phyloP scores from a whole-genome alignment of 495 filamentous ascomycete species.

The Hypoxylon perforatum region DNA sequence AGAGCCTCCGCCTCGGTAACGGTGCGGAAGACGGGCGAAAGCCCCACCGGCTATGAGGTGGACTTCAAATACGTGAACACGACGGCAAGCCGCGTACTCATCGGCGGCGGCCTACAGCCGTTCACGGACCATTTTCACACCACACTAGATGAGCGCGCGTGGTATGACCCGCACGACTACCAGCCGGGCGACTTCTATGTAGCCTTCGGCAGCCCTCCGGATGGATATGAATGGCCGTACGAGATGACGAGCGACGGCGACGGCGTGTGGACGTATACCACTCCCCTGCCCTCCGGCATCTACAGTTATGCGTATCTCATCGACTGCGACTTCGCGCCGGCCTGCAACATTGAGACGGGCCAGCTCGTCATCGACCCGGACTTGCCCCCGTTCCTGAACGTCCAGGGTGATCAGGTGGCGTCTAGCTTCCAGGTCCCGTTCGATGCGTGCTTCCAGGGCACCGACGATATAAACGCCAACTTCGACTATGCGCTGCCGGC shows the following conservation, averaged over 20 bases:
- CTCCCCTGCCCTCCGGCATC: constrained; percentile 45
- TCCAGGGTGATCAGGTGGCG: constrained; percentile 44
- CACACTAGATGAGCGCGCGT: constrained; percentile 33
- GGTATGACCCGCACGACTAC: constrained; percentile 46
- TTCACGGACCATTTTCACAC: constrained; percentile 50
- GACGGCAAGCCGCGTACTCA: constrained; percentile 45
- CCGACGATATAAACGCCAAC: constrained; percentile 45
- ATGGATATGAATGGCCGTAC: constrained; percentile 46
- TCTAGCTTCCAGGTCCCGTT: constrained; percentile 53
- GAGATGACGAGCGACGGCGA: constrained; percentile 44
- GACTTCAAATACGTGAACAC: constrained; percentile 48
- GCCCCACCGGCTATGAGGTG: constrained; percentile 47
- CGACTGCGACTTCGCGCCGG: constrained; percentile 47
- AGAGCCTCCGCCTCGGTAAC: constrained; percentile 43
- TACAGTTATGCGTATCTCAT: constrained; percentile 48
- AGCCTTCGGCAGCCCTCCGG: constrained; percentile 30
- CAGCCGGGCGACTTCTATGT: constrained; percentile 48
- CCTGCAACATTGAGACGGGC: constrained; percentile 49
- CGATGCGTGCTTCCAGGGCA: constrained; percentile 42
- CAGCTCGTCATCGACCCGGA: constrained; percentile 49
- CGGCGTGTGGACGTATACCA: constrained; percentile 46
- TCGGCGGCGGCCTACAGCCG: constrained; percentile 45
- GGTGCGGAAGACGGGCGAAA: constrained; percentile 45
- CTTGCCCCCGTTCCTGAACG: constrained; percentile 45
- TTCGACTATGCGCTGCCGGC: constrained; percentile 49